phyloP scores from a whole-genome alignment of 208 protist genomes.

The Acanthamoeba lenticulata region DNA sequence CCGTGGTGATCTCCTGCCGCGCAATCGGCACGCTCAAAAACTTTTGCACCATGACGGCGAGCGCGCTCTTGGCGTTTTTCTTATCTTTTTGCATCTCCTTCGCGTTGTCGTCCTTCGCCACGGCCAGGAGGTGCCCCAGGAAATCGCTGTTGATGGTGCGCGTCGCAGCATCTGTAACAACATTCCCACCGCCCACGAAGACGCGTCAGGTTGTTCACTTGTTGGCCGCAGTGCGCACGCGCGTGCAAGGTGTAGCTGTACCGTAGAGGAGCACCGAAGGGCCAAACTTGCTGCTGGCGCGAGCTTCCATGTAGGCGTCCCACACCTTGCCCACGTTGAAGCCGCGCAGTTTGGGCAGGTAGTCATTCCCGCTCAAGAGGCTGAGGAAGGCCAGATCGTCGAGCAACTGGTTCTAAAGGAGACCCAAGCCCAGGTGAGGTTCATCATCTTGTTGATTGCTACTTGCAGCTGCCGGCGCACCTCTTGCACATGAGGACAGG shows the following conservation, averaged over 20 bases:
- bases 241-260: neutral
- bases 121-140: neutral
- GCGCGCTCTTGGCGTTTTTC: neutral
- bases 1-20: neutral
- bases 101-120: neutral
- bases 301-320: slow-evolving; percentile 22
- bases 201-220: neutral
- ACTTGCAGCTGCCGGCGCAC: neutral
- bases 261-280: neutral
- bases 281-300: neutral
- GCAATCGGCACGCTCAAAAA: neutral
- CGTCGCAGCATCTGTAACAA: neutral
- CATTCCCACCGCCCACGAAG: neutral
- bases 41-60: neutral
- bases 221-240: too few species aligned
- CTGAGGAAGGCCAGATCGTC: slow-evolving; percentile 34
- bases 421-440: neutral
- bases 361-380: slow-evolving; percentile 47
- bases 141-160: neutral
- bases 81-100: neutral
- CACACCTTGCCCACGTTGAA: neutral
- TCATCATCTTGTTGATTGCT: neutral
- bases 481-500: slow-evolving; percentile 8
- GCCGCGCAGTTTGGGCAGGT: slow-evolving; percentile 51
- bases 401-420: slow-evolving; percentile 19